Base-by-base conservation (phyloP, 768 basidiomycete species). In the Termitomyces sp. region DNA sequence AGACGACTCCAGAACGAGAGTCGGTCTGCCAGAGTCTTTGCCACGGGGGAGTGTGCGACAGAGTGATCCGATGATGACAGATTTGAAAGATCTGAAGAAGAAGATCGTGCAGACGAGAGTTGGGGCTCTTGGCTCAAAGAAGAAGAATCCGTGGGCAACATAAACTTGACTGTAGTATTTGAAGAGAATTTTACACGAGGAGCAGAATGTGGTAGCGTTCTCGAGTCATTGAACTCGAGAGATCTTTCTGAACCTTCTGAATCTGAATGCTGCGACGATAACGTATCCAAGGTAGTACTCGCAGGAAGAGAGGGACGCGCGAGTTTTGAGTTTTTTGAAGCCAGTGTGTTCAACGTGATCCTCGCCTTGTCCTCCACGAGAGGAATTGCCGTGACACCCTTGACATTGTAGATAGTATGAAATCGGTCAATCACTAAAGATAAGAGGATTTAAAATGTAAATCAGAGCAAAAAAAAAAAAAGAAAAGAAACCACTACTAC, bases 1-100 rank as follows among this genome's bases (percentile, higher is more conserved):
- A 84, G 66, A 49, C 79, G 76, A 53, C 72, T 81, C 90, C 90
- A 92, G 64, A 90, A 91, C 1, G 88, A 89, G 43, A 91, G 71
- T 32, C 85, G 79, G 10, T 74, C 72, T 7, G 87, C 81, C 14
- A 91, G 69, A 1, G 81, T 78, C 62, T 83, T 87, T 42, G 82
- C 79, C 10, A 90, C 73, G 8, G 82, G 80, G 3, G 80, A 74
- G 14, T 70, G 70, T n/a, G 69, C 60, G 8, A 69, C 67, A 5
- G 74, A 72, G 28, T 74, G 69, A 46, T 80, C 79, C 2, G 81
- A 83, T 0, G 78, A 82, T 0, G 78, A 74, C 7, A 78, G 76
- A 2, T 78, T 78, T 5, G 86, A 84, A n/a, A 78, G 66, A 47
- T 79, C 79, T 6, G 81, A 84, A 8, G 74, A 70, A 8, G 69